phyloP scores from a whole-genome alignment of 352 stramenopile species.

The Globisporangium cystogenes region DNA sequence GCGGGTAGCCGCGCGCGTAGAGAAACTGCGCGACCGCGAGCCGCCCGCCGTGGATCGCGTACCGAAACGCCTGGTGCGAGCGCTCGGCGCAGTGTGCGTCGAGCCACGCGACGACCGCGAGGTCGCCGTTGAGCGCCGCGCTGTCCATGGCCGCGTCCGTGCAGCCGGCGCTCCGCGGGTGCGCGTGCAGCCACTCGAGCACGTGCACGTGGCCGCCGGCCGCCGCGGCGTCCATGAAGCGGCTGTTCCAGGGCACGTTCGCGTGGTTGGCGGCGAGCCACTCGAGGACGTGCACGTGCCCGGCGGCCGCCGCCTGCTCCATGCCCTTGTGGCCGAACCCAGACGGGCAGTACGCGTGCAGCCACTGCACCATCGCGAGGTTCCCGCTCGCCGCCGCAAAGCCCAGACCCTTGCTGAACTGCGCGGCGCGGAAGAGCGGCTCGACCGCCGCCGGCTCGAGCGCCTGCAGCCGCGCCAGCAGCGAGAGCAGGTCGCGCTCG shows the following conservation, averaged over 20 bases:
- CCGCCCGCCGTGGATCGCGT: slow-evolving; percentile 8
- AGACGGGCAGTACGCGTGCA: slow-evolving; percentile 11
- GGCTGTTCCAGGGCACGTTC: slow-evolving; percentile 8
- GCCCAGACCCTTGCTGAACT: slow-evolving; percentile 7
- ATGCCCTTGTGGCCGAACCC: slow-evolving; percentile 13
- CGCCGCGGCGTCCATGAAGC: slow-evolving; percentile 12
- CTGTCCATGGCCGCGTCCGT: slow-evolving; percentile 17
- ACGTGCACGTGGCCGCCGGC: slow-evolving; percentile 7
- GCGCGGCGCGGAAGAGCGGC: slow-evolving; percentile 6
- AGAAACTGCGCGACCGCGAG: slow-evolving; percentile 13
- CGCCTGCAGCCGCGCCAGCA: slow-evolving; percentile 4
- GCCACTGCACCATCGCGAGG: slow-evolving; percentile 13
- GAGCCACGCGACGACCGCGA: slow-evolving; percentile 20
- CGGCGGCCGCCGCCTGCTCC: slow-evolving; percentile 6
- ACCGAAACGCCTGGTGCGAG: slow-evolving; percentile 8
- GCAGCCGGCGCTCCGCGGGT: slow-evolving; percentile 9
- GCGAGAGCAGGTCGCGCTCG: slow-evolving; percentile 9
- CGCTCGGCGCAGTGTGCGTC: slow-evolving; percentile 7
- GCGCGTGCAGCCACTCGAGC: slow-evolving; percentile 12
- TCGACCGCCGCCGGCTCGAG: slow-evolving; percentile 4
- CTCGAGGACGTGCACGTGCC: slow-evolving; percentile 8
- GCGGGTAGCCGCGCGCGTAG: neutral
- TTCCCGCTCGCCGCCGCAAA: slow-evolving; percentile 7
- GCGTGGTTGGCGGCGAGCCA: slow-evolving; percentile 9
- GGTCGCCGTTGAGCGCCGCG: slow-evolving; percentile 14